Conservation (phyloP, 1,284 basidiomycete genomes). For the Boletus sp. region DNA sequence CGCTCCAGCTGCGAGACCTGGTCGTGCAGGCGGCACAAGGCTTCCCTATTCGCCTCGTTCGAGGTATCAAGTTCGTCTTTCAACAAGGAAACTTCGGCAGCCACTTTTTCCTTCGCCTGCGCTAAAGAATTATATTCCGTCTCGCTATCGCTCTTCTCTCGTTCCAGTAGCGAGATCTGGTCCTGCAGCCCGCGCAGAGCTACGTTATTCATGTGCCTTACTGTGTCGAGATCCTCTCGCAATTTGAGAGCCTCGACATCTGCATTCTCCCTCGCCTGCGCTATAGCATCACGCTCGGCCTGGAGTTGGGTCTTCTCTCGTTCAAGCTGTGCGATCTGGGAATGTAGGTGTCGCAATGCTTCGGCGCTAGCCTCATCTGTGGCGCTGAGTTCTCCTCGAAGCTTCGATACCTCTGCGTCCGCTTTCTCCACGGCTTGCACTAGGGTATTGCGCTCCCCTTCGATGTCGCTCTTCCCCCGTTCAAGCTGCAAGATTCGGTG, state of each 20-base stretch:
- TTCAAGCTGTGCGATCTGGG: constrained; percentile 43
- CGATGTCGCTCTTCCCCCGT: constrained; percentile 44
- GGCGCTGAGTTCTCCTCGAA: constrained; percentile 28
- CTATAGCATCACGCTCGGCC: constrained; percentile 38
- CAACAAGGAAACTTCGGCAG: neutral
- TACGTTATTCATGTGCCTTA: neutral
- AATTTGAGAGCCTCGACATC: neutral
- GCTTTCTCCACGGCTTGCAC: constrained; percentile 2
- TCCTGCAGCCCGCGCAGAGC: neutral
- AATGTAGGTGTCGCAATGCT: neutral
- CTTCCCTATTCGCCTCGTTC: constrained; percentile 3
- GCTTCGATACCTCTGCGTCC: constrained; percentile 37
- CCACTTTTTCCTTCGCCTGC: neutral
- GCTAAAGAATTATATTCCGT: neutral
- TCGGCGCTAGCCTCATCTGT: constrained; percentile 2
- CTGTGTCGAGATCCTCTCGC: neutral
- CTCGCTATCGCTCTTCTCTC: neutral
- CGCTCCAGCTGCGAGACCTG: constrained; percentile 17
- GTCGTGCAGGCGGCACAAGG: neutral
- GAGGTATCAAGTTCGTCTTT: neutral
- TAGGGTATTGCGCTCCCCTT: constrained; percentile 21
- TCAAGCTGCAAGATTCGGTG: constrained; percentile 58
- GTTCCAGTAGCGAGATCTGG: constrained; percentile 3
- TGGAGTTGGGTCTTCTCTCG: constrained; percentile 9
- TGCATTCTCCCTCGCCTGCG: neutral